Evolutionary conservation across 2,329 filamentous ascomycete species (phyloP), one percentile per base, ranked within the genome.

Genomic region (Chaetomium sp.): DNA sequence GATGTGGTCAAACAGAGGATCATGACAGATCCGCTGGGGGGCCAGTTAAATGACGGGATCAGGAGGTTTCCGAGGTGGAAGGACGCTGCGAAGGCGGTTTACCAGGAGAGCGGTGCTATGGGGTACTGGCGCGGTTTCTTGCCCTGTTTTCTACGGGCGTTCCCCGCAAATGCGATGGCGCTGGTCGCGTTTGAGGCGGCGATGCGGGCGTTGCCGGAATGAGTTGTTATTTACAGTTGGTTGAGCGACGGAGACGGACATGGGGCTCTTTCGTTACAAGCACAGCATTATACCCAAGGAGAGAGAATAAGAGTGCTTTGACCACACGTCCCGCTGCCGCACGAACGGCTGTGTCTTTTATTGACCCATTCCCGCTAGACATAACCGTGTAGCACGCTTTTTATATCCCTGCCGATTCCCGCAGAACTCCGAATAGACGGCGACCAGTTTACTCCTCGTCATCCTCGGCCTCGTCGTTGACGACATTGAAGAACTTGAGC

Each of bases 401-500:
- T 68, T 66, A 67, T 70, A 70, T 67, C 65, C 61, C 60, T 64
- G 59, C 68, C 61, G 60, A 68, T 63, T 62, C 64, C 61, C 63
- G 65, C 62, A 54, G 35, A 64, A 65, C 60, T 63, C 67, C 59
- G 63, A 65, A 49, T 58, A 60, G 59, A 61, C 64, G 51, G 53
- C 42, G 42, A 49, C 60, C 66, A 57, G 33, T 88, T 87, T 97
- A 99, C 82, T 99, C 95, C 78, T 99, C 95, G 79, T 99, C 95
- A 78, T 99, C 95, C 74, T 98, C 95, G 75, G 87, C 93, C 80
- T 93, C 94, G 81, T 99, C 95, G 83, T 96, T 95, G 78, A 97
- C 94, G 79, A 99, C 93, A 87, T 99, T 99, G 93, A 96, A 99
- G 93, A 99, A 99, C 87, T 96, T 93, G 83, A 99, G 90, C 87